phyloP scores from a whole-genome alignment of 192 early-diverging fungal species.

The Entomortierella lignicola region DNA sequence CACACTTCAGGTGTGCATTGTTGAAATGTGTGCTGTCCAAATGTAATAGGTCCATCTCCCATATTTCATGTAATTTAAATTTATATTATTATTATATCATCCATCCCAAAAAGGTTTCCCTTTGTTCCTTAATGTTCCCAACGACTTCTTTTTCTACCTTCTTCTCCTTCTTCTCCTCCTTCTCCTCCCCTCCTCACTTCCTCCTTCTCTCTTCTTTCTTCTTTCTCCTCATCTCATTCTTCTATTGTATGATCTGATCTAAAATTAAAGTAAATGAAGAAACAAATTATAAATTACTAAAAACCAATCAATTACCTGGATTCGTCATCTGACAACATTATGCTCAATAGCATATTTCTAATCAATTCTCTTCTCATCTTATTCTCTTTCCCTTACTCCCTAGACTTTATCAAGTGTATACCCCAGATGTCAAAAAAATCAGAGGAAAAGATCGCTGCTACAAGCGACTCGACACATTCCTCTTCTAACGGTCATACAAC shows the following conservation, averaged over 20 bases:
- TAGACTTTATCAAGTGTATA: background rate
- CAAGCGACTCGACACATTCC: constrained; percentile 2
- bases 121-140: too few species aligned
- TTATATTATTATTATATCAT: too few species aligned
- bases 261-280: background rate
- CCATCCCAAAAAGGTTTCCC: too few species aligned
- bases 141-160: background rate
- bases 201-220: background rate
- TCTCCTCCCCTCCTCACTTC: background rate
- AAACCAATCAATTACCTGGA: background rate
- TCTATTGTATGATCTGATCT: background rate
- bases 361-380: background rate
- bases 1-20: too few species aligned
- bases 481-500: constrained; percentile 31
- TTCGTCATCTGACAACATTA: constrained; percentile 1
- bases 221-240: background rate
- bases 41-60: too few species aligned
- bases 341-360: background rate
- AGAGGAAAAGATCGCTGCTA: constrained; percentile 11
- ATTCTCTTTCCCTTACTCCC: background rate
- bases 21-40: too few species aligned
- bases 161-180: background rate
- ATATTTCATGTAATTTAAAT: too few species aligned
- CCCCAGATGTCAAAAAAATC: constrained; percentile 45
- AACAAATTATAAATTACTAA: too few species aligned